Conservation (phyloP, 208 protist genomes). For the Leptomonas pyrrhocoris region DNA sequence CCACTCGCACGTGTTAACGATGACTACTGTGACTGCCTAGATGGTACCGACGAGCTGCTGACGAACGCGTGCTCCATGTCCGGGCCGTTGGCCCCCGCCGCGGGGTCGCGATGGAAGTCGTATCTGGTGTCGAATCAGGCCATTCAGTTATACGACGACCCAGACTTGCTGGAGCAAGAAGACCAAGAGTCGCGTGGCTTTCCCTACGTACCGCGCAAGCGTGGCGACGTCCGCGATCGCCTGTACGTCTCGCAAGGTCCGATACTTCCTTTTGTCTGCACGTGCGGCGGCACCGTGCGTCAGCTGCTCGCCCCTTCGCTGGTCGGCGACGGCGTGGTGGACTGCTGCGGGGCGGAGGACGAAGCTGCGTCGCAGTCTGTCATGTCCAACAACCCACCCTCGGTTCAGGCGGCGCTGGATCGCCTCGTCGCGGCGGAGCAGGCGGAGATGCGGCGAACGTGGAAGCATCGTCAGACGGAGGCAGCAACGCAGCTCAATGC, state of each 20-base stretch:
- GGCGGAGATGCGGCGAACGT: conserved; percentile 8
- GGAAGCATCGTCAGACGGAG: conserved; percentile 14
- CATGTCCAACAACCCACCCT: conserved; percentile 2
- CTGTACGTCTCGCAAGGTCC: conserved; percentile 38
- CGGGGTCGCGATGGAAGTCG: conserved; percentile 47
- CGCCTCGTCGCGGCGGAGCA: neutral
- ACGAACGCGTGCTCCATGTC: conserved; percentile 83
- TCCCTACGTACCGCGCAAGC: conserved; percentile 25
- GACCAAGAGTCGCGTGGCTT: conserved; percentile 26
- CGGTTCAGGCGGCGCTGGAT: neutral
- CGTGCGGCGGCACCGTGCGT: conserved; percentile 20
- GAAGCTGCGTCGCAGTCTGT: conserved; percentile 34
- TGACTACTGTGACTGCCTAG: conserved; percentile 88
- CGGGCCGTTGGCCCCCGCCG: conserved; percentile 45
- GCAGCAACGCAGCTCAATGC: conserved; percentile 2
- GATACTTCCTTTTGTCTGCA: conserved; percentile 61
- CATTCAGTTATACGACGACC: conserved; percentile 53
- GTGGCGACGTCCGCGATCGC: conserved; percentile 28
- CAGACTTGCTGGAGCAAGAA: conserved; percentile 20
- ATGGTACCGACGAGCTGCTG: conserved; percentile 78
- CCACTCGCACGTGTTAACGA: conserved; percentile 64
- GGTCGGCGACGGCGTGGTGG: conserved; percentile 70
- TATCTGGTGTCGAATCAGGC: conserved; percentile 49
- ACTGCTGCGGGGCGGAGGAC: conserved; percentile 78
- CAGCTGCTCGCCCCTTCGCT: conserved; percentile 67